Base-by-base conservation (phyloP, 83 land plant genomes). In the Isoetes engelmannii region DNA sequence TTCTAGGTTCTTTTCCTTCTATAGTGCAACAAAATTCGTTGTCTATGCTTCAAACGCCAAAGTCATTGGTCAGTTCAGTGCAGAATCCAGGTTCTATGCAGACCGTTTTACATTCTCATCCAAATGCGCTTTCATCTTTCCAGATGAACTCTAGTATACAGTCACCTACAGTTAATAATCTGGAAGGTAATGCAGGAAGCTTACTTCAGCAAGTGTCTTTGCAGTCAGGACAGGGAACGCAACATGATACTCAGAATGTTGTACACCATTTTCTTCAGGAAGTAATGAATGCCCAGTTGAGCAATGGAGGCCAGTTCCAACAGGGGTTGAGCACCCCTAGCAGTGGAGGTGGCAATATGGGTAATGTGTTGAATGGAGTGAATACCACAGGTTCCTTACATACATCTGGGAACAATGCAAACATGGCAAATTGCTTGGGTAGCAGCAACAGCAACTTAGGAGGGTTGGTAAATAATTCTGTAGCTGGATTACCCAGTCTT, bases 251-350 rank as follows among this genome's bases (percentile, higher is more conserved):
- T 3, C 68, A 73, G 21, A 51, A 51, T 51, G n/a, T n/a, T 51
- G 54, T n/a, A 51, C 81, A 78, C 51, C 72, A 61, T 18, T 57
- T 78, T 41, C 77, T 73, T 63, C 77, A 78, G 51, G 61, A 73
- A 77, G 74, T 78, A 77, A 68, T 73, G 65, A 68, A 68, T 51
- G 67, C 78, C 20, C 72, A 73, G 51, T 18, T 72, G 45, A 66
- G 60, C 57, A 47, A 12, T 44, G 69, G 73, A 5, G 18, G 28
- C 7, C 48, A 15, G 5, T 44, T 49, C 2, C 69, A 70, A 6
- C 68, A 68, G 48, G 60, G 45, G 10, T 51, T 53, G 5, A 61
- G 69, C 41, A 57, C 12, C 50, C 48, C 63, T 21, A 50, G 74
- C 44, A 49, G 69, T 4, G 12, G 53, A 44, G 74, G 53, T 6